Evolutionary conservation across 768 basidiomycete genomes (phyloP).

Genomic region (Suillus ampliporus): DNA sequence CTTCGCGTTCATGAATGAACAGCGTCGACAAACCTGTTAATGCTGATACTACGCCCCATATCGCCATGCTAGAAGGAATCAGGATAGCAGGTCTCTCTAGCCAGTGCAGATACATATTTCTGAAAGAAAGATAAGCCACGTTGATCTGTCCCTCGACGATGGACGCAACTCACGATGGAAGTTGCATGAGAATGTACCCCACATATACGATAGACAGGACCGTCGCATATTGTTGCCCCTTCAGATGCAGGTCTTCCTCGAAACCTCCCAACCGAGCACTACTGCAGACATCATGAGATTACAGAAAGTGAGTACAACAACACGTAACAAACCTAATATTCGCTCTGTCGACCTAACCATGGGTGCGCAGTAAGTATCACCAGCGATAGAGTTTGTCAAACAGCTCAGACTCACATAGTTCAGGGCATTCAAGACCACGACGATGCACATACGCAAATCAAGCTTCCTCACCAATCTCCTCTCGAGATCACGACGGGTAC

Average conservation of each 20-base stretch:
- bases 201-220: conserved; percentile 67
- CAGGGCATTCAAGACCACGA: conserved; percentile 27
- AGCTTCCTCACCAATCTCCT: conserved; percentile 13
- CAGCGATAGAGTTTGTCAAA: too few species aligned
- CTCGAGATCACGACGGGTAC: neutral
- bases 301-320: conserved; percentile 1
- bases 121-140: neutral
- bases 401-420: conserved; percentile 23
- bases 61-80: conserved; percentile 28
- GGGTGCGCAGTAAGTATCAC: neutral
- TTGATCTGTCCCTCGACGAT: neutral
- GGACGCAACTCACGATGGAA: conserved; percentile 59
- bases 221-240: conserved; percentile 64
- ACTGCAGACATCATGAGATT: conserved; percentile 34
- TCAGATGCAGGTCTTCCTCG: conserved; percentile 62
- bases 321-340: conserved; percentile 54
- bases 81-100: conserved; percentile 34
- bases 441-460: conserved; percentile 20
- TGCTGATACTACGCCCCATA: conserved; percentile 44
- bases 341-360: conserved; percentile 62
- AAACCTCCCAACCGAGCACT: conserved; percentile 72
- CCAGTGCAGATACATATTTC: conserved; percentile 39
- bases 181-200: conserved; percentile 75
- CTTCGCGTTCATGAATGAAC: neutral
- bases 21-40: conserved; percentile 37